These are phyloP conservation scores for Aquilaria malaccensis DNA, from an alignment of 345 rosid species.

Conservation along the genomic window DNA sequence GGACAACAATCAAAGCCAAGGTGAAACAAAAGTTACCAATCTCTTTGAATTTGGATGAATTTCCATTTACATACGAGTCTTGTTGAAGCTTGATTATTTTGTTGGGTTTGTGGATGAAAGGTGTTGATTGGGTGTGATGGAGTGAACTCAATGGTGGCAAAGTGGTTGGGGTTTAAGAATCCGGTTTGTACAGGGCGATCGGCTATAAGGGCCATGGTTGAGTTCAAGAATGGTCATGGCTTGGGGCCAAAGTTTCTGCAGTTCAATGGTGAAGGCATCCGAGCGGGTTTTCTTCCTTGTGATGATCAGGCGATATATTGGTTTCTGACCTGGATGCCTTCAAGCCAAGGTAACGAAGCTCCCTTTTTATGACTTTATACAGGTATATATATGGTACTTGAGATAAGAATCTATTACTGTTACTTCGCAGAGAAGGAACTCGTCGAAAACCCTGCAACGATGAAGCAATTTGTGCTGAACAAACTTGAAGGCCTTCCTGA, in stretches of 20 bases:
- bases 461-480: slow-evolving; percentile 26
- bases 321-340: slow-evolving; percentile 15
- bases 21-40: background rate
- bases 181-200: slow-evolving; percentile 22
- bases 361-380: too few relatives aligned
- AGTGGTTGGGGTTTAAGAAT: slow-evolving; percentile 23
- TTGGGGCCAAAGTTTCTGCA: slow-evolving; percentile 9
- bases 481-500: slow-evolving; percentile 18
- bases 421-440: background rate
- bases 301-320: slow-evolving; percentile 26
- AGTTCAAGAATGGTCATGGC: slow-evolving; percentile 25
- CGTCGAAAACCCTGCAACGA: slow-evolving; percentile 7
- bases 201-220: slow-evolving; percentile 24
- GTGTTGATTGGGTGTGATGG: slow-evolving; percentile 47
- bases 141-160: slow-evolving; percentile 30
- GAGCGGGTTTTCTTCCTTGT: slow-evolving; percentile 22
- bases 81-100: too few relatives aligned
- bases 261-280: slow-evolving; percentile 18
- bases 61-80: too few relatives aligned
- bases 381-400: too few relatives aligned
- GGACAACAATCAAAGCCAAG: background rate
- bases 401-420: too few relatives aligned
- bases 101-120: slow-evolving; percentile 3
- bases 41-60: too few relatives aligned
- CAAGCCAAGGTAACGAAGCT: slow-evolving; percentile 17